Percentiles rank a stretch among this genome's conserved stretches.
phyloP scores from a whole-genome alignment of 2,329 filamentous ascomycete genomes.

The Dendryphion nanum region DNA sequence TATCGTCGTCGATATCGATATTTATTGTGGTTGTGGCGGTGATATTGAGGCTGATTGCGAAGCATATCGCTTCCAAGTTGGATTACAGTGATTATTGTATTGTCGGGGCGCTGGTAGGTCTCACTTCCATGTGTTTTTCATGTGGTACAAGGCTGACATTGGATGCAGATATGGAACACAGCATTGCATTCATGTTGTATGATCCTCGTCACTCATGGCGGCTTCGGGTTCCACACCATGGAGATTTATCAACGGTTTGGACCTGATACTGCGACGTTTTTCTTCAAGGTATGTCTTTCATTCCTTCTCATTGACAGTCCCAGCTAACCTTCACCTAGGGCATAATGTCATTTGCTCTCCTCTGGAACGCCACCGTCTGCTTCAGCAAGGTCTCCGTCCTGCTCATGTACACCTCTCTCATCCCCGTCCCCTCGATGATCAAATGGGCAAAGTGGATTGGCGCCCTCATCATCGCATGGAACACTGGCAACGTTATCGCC shows the following conservation, averaged over 20 bases:
- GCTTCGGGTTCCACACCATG: slow-evolving; percentile 17
- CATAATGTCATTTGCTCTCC: slow-evolving; percentile 14
- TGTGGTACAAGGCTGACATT: neutral
- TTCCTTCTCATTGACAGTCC: slow-evolving; percentile 6
- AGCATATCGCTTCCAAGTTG: neutral
- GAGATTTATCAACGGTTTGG: slow-evolving; percentile 16
- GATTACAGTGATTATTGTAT: slow-evolving; percentile 1
- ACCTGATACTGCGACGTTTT: slow-evolving; percentile 14
- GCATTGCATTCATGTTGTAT: slow-evolving; percentile 16
- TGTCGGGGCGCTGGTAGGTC: neutral
- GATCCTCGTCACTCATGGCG: slow-evolving; percentile 15
- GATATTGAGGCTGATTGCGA: slow-evolving; percentile 6
- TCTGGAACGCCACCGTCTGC: slow-evolving; percentile 20
- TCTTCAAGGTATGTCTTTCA: slow-evolving; percentile 19
- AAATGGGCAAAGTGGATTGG: slow-evolving; percentile 7
- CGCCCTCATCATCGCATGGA: slow-evolving; percentile 14
- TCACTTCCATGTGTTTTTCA: neutral
- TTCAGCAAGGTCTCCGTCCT: slow-evolving; percentile 20
- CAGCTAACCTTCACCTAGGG: no score
- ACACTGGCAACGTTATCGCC: slow-evolving; percentile 9
- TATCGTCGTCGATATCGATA: slow-evolving; percentile 10
- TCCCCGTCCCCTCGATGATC: slow-evolving; percentile 13
- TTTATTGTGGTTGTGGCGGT: slow-evolving; percentile 11
- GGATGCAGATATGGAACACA: slow-evolving; percentile 13
- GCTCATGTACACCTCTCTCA: slow-evolving; percentile 16